Percentiles rank a stretch among this genome's conserved stretches.
phyloP scores from a whole-genome alignment of 805 yeast species.

The fission yeast (Schizosaccharomyces pombe) region DNA sequence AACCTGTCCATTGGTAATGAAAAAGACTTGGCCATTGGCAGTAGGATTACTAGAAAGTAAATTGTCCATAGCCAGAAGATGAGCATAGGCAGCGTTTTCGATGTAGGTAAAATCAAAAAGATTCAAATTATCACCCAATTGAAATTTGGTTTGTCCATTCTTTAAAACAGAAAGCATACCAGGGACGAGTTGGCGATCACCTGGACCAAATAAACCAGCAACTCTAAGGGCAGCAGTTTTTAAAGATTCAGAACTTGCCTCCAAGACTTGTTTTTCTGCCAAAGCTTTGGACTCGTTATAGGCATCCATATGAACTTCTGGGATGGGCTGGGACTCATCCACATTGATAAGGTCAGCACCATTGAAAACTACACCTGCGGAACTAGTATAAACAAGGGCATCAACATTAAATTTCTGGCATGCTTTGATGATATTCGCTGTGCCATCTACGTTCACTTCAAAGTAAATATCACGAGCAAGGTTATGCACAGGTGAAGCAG shows the following conservation, averaged over 20 bases:
- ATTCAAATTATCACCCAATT: constrained; percentile 82
- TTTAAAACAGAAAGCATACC: constrained; percentile 65
- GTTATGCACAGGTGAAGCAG: constrained; percentile 94
- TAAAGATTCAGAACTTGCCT: constrained; percentile 37
- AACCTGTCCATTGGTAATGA: constrained; percentile 83
- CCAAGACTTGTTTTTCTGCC: constrained; percentile 64
- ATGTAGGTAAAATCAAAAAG: constrained; percentile 92
- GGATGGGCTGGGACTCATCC: constrained; percentile 85
- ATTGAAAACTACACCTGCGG: constrained; percentile 91
- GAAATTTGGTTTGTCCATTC: constrained; percentile 72
- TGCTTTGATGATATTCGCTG: constrained; percentile 44
- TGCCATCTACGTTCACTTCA: constrained; percentile 79
- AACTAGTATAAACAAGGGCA: constrained; percentile 79
- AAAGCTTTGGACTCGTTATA: constrained; percentile 84
- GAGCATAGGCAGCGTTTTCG: constrained; percentile 96
- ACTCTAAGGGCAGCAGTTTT: constrained; percentile 78
- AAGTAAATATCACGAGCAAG: constrained; percentile 57
- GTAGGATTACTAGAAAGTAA: constrained; percentile 25
- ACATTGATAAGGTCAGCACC: constrained; percentile 86
- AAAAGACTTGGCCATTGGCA: constrained; percentile 53
- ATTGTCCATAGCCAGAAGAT: constrained; percentile 71
- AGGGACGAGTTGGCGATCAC: constrained; percentile 90
- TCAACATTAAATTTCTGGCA: constrained; percentile 27
- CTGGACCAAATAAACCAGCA: constrained; percentile 97
- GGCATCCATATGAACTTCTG: constrained; percentile 81